Evolutionary conservation across 2,329 filamentous ascomycete species (phyloP).

Genomic region (Aureobasidium sp.): DNA sequence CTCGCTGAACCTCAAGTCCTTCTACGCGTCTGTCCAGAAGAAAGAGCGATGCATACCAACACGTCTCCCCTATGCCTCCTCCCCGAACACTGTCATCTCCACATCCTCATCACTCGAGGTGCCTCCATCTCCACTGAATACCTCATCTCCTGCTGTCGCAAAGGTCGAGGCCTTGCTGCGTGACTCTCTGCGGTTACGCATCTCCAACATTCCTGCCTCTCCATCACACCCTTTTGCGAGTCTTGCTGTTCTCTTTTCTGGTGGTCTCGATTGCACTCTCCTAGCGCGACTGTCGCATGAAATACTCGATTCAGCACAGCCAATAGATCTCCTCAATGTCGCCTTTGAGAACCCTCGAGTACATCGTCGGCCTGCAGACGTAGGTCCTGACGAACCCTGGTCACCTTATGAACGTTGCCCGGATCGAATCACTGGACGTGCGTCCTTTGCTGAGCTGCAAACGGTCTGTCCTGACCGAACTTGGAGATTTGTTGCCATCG

Average conservation of each 20-base stretch:
- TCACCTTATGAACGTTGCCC: slow-evolving; percentile 73
- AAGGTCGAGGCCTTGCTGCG: slow-evolving; percentile 19
- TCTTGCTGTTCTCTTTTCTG: slow-evolving; percentile 83
- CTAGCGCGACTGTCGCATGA: slow-evolving; percentile 76
- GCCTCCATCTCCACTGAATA: background rate
- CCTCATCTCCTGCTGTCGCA: background rate
- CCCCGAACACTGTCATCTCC: background rate
- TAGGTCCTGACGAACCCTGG: slow-evolving; percentile 20
- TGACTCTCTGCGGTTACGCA: slow-evolving; percentile 26
- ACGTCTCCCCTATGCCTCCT: background rate
- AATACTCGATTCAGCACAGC: slow-evolving; percentile 58
- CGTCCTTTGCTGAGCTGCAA: slow-evolving; percentile 68
- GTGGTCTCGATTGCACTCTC: slow-evolving; percentile 86
- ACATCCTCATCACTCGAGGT: background rate
- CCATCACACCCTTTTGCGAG: slow-evolving; percentile 32
- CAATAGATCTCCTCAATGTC: slow-evolving; percentile 86
- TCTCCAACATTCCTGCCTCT: slow-evolving; percentile 56
- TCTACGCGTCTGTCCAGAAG: background rate
- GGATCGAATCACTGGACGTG: slow-evolving; percentile 78
- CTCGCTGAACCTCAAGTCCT: slow-evolving; percentile 48
- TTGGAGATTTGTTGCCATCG: slow-evolving; percentile 82
- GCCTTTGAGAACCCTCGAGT: slow-evolving; percentile 89
- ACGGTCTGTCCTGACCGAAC: slow-evolving; percentile 58
- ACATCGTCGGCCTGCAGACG: slow-evolving; percentile 31
- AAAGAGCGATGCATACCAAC: background rate